Evolutionary conservation across 768 basidiomycete species (phyloP).

Genomic region (Naganishia friedmannii): DNA sequence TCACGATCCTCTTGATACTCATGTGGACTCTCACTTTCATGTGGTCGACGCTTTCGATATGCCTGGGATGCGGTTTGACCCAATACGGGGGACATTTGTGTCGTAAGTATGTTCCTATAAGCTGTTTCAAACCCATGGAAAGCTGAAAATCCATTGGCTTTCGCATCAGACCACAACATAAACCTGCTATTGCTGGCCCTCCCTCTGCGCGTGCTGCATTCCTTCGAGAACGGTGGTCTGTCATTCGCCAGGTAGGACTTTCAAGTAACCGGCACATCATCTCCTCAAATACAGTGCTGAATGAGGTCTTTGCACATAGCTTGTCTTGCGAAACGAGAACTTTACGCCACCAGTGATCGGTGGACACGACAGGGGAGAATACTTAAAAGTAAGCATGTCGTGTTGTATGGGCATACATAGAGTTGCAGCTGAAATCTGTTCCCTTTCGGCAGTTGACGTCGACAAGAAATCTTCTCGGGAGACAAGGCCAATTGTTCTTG

Average conservation of each 20-base stretch:
- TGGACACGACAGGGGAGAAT: conserved; percentile 76
- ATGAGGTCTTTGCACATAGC: conserved; percentile 42
- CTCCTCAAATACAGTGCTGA: background rate
- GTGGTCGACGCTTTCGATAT: conserved; percentile 90
- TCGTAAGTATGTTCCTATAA: conserved; percentile 58
- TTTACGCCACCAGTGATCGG: conserved; percentile 94
- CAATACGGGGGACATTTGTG: conserved; percentile 80
- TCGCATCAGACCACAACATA: conserved; percentile 55
- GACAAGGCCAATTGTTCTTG: conserved; percentile 83
- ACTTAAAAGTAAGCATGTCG: conserved; percentile 69
- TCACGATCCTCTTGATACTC: conserved; percentile 38
- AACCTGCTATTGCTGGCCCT: conserved; percentile 72
- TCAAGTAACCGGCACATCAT: background rate
- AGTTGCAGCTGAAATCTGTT: background rate
- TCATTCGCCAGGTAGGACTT: conserved; percentile 69
- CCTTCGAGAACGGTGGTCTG: conserved; percentile 76
- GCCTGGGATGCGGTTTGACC: conserved; percentile 89
- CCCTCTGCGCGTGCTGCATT: conserved; percentile 76
- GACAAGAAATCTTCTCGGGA: conserved; percentile 89
- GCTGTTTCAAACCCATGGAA: background rate
- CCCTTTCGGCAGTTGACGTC: conserved; percentile 68
- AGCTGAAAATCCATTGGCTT: background rate
- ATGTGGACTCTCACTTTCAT: conserved; percentile 59
- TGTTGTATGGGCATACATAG: background rate
- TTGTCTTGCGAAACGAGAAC: conserved; percentile 90